These are phyloP conservation scores for Chalciporus piperatus DNA, from an alignment of 768 basidiomycete genomes.

Conservation along the genomic window DNA sequence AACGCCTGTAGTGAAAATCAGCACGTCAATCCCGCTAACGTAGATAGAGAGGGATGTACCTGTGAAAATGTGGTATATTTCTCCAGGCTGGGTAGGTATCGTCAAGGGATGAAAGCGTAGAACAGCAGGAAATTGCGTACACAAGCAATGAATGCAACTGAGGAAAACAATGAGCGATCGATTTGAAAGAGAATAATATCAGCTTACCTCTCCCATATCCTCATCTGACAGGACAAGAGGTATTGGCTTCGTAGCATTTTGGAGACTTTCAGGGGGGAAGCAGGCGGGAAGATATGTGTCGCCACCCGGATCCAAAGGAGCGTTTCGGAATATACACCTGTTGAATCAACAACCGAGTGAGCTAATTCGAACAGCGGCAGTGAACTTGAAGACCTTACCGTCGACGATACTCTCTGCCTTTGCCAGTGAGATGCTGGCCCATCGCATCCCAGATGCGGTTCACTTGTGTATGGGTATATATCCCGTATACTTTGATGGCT, in stretches of 20 bases:
- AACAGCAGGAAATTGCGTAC: constrained; percentile 35
- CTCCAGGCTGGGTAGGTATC: constrained; percentile 22
- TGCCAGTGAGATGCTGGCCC: constrained; percentile 39
- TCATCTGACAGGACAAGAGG: constrained; percentile 40
- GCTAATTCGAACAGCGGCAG: neutral
- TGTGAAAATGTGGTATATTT: constrained; percentile 33
- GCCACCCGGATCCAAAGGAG: constrained; percentile 32
- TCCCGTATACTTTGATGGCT: constrained; percentile 50
- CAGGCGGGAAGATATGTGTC: constrained; percentile 49
- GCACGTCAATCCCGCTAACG: constrained; percentile 37
- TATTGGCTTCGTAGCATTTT: constrained; percentile 10
- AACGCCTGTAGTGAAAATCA: constrained; percentile 20
- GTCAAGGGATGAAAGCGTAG: neutral
- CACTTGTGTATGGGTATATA: constrained; percentile 48
- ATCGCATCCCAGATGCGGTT: constrained; percentile 48
- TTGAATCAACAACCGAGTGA: neutral
- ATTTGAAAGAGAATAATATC: neutral
- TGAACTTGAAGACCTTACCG: constrained; percentile 38
- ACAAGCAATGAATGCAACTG: constrained; percentile 61
- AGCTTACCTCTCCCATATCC: constrained; percentile 45
- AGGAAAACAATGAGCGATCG: neutral
- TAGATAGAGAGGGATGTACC: constrained; percentile 1
- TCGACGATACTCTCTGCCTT: constrained; percentile 50
- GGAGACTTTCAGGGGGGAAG: constrained; percentile 43
- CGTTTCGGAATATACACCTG: constrained; percentile 47